These are phyloP conservation scores for Phytopythium montanum DNA, from an alignment of 352 stramenopile genomes.

Conservation along the genomic window DNA sequence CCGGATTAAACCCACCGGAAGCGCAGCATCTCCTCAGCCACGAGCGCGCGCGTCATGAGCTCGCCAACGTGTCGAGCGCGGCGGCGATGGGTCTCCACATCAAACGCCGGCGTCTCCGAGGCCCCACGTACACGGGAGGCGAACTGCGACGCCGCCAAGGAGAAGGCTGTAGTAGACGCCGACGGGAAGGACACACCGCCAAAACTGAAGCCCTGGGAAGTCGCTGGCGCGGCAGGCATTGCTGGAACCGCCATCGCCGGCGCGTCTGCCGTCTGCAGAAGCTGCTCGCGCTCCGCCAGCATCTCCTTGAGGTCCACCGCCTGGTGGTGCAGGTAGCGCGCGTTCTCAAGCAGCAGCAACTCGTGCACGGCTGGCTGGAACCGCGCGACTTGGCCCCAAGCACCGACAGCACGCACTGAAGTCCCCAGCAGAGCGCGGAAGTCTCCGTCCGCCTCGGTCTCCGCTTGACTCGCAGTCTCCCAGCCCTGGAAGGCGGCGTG, in stretches of 20 bases:
- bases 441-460: not conserved
- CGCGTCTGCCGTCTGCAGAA: constrained; percentile 14
- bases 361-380: constrained; percentile 66
- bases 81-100: constrained; percentile 34
- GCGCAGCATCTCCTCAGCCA: constrained; percentile 59
- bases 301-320: constrained; percentile 60
- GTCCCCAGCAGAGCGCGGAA: constrained; percentile 25
- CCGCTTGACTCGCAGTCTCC: constrained; percentile 21
- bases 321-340: constrained; percentile 65
- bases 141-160: constrained; percentile 29
- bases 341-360: constrained; percentile 54
- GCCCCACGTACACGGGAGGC: constrained; percentile 39
- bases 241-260: constrained; percentile 10
- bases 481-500: constrained; percentile 55
- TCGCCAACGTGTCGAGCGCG: constrained; percentile 34
- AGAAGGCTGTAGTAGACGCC: constrained; percentile 19
- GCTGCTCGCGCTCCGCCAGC: constrained; percentile 37
- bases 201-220: not conserved
- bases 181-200: constrained; percentile 11
- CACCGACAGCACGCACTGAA: constrained; percentile 31
- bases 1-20: constrained; percentile 28
- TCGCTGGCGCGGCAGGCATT: constrained; percentile 1
- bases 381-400: constrained; percentile 43
- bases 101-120: constrained; percentile 24
- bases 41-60: constrained; percentile 52